phyloP scores from a whole-genome alignment of 1,284 basidiomycete genomes.

The Trametes sp. region DNA sequence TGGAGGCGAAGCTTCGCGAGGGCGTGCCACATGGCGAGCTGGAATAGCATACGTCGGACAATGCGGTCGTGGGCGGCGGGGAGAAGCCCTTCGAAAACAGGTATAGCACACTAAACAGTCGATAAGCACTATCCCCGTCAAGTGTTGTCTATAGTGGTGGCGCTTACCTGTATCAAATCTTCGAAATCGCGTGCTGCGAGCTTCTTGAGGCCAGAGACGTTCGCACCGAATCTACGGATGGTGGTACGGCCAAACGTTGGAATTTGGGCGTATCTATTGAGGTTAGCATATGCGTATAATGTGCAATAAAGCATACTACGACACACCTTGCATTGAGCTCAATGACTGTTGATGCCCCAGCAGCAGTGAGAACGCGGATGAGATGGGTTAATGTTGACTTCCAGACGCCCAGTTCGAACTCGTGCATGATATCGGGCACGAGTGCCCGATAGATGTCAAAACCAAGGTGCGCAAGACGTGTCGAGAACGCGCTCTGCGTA shows the following conservation, averaged over 20 bases:
- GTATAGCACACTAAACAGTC: conserved; percentile 43
- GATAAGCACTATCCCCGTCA: neutral
- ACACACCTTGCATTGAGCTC: conserved; percentile 30
- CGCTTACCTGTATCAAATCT: conserved; percentile 38
- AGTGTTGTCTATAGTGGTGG: no score
- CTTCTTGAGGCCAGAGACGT: conserved; percentile 40
- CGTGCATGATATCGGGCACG: conserved; percentile 46
- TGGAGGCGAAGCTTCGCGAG: conserved; percentile 45
- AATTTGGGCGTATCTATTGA: conserved; percentile 35
- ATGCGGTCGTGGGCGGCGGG: conserved; percentile 29
- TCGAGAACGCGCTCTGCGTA: neutral
- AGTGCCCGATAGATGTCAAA: conserved; percentile 42
- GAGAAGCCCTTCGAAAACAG: conserved; percentile 41
- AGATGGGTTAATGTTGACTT: conserved; percentile 32
- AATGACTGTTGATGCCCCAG: neutral
- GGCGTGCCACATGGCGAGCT: conserved; percentile 39
- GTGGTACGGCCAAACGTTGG: conserved; percentile 39
- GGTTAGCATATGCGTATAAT: neutral
- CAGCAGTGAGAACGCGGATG: neutral
- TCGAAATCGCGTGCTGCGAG: conserved; percentile 43
- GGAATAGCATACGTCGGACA: conserved; percentile 39
- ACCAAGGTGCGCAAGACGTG: neutral
- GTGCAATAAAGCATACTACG: neutral
- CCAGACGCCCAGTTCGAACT: conserved; percentile 48
- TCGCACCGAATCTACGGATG: conserved; percentile 37